phyloP scores from a whole-genome alignment of 2,329 filamentous ascomycete genomes.

The Colletotrichum tabaci region DNA sequence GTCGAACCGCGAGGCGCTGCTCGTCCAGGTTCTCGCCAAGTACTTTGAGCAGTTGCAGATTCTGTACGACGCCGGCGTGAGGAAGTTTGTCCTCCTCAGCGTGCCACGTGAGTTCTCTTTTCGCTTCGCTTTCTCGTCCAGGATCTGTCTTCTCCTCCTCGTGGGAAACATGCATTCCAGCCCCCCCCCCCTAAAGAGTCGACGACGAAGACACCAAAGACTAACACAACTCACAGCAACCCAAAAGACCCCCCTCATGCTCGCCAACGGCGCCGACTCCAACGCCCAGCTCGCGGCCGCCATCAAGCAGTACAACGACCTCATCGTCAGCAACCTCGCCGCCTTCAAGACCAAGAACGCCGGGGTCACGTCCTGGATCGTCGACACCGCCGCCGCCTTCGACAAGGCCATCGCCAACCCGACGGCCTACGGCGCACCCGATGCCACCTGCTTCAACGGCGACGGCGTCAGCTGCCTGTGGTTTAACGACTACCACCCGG shows the following conservation, averaged over 20 bases:
- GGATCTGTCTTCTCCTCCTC: background rate
- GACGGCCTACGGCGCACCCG: conserved; percentile 56
- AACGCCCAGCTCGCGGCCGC: conserved; percentile 50
- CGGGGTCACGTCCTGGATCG: conserved; percentile 51
- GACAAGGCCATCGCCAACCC: conserved; percentile 60
- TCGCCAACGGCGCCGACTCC: conserved; percentile 45
- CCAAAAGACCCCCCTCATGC: conserved; percentile 55
- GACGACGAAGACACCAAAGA: background rate
- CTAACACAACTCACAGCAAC: conserved; percentile 51
- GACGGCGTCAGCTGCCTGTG: conserved; percentile 62
- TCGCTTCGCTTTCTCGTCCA: background rate
- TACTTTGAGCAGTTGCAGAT: conserved; percentile 60
- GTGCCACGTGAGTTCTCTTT: conserved; percentile 56
- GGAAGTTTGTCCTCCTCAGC: conserved; percentile 64
- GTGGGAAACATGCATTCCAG: too few species aligned
- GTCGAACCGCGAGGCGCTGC: conserved; percentile 46
- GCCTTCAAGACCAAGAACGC: conserved; percentile 53
- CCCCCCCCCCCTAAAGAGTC: too few species aligned
- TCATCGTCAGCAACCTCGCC: conserved; percentile 48
- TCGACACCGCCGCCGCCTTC: conserved; percentile 60
- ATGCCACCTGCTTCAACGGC: conserved; percentile 58
- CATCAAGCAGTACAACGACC: conserved; percentile 57
- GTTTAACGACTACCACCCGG: conserved; percentile 62
- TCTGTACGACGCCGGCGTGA: conserved; percentile 61
- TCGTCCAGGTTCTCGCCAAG: conserved; percentile 56